Evolutionary conservation across 2,329 filamentous ascomycete genomes (phyloP).

Genomic region (Beauveria sp.): DNA sequence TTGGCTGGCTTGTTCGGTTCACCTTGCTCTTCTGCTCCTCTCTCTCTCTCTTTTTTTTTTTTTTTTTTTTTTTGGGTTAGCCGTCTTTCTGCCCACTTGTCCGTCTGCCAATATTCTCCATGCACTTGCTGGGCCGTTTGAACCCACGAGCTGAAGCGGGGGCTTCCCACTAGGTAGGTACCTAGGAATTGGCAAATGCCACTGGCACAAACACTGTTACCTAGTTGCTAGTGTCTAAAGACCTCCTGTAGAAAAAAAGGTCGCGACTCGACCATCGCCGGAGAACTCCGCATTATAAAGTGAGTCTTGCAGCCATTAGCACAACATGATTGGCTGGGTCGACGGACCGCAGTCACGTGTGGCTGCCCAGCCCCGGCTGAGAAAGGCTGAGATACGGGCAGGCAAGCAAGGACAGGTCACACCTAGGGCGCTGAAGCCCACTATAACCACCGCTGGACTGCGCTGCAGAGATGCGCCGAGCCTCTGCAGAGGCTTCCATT

Average conservation of each 20-base stretch:
- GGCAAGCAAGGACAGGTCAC: not conserved
- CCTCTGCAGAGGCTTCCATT: not conserved
- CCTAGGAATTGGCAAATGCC: not conserved
- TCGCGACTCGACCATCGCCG: not conserved
- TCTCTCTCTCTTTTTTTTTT: not conserved
- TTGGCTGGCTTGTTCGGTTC: not conserved
- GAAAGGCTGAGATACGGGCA: not conserved
- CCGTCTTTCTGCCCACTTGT: not conserved
- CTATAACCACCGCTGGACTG: not conserved
- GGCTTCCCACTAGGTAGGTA: not conserved
- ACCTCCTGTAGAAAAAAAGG: not conserved
- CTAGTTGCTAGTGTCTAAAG: not conserved
- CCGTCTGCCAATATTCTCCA: not conserved
- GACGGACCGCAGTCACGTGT: slow-evolving; percentile 6
- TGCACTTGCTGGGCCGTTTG: slow-evolving; percentile 4
- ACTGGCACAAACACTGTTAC: not conserved
- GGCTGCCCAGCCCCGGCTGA: not conserved
- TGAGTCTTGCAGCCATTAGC: not conserved
- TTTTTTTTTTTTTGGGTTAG: not conserved
- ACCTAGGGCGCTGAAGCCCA: not conserved
- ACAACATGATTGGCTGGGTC: not conserved
- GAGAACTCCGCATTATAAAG: not conserved
- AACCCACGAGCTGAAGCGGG: slow-evolving; percentile 4
- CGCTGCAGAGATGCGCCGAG: not conserved
- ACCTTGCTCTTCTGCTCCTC: not conserved